Evolutionary conservation across 2,329 filamentous ascomycete genomes (phyloP), one percentile per base, ranked within the genome.

Genomic region (Colletotrichum horii): DNA sequence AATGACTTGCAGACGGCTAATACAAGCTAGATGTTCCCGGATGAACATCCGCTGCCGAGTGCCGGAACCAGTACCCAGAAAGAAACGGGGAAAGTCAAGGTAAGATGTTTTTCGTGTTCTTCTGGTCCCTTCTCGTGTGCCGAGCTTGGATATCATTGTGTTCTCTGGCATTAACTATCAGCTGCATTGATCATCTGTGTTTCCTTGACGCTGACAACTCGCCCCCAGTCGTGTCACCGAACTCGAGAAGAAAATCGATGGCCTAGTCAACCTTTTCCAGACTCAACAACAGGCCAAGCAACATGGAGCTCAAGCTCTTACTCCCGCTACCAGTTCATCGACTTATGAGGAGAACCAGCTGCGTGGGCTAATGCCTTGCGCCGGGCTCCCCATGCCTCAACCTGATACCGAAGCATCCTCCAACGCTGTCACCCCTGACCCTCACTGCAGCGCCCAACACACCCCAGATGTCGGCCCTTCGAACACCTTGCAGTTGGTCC

Each of bases 181-280:
- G 8, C 4, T 43, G 36, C 4, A 2, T 11, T 43, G 16, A 6
- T n/a, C 16, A 43, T 43, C 36, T n/a, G 36, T 6, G 16, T 19
- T 58, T 8, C 3, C 55, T 11, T 11, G 11, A 3, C 36, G 43
- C 43, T 52, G 43, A 52, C 43, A 26, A n/a, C 4, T 32, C 24
- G 7, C n/a, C 19, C 4, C 15, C 9, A 86, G 84, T 8, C 81
- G 83, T 14, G 84, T 86, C 3, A 83, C 82, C 8, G 83, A 84
- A 52, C 61, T 86, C 4, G 84, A 86, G 69, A 81, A 83, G 67
- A 86, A 85, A 75, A 84, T 86, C 34, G 84, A 86, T n/a, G 83
- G 83, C 52, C 82, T 86, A 26, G 82, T 86, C 65, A 84, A 82
- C 6, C 80, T 85, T 7, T 80, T 85, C 11, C 81, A 83, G 7